Evolutionary conservation across 495 filamentous ascomycete genomes (phyloP).

Genomic region (Trichoderma orchidacearum): DNA sequence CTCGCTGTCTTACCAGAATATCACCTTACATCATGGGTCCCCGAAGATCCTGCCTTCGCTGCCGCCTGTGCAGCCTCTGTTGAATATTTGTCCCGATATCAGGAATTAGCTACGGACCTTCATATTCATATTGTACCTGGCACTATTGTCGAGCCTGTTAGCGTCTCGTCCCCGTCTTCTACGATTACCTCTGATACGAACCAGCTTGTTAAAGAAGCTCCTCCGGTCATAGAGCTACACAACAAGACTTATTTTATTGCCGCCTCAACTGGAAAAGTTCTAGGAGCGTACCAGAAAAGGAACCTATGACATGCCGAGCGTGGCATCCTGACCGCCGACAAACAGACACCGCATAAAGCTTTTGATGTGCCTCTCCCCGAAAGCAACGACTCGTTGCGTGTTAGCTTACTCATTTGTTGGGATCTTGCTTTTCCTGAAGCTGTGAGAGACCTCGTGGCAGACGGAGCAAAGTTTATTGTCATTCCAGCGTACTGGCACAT

Average conservation of each 20-base stretch:
- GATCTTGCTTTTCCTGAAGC: constrained; percentile 84
- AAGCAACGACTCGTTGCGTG: constrained; percentile 28
- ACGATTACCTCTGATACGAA: not conserved
- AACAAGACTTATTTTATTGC: constrained; percentile 80
- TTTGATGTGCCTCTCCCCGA: constrained; percentile 57
- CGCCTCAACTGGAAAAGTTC: constrained; percentile 44
- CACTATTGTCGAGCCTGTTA: constrained; percentile 57
- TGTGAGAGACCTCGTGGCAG: constrained; percentile 60
- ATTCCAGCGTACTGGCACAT: constrained; percentile 71
- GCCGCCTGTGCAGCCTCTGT: constrained; percentile 40
- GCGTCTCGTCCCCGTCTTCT: not conserved
- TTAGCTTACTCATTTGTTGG: constrained; percentile 84
- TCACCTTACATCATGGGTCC: constrained; percentile 70
- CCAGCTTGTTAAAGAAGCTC: constrained; percentile 7
- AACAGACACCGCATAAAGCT: constrained; percentile 44
- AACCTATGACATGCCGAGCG: constrained; percentile 66
- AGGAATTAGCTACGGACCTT: constrained; percentile 53
- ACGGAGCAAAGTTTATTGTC: constrained; percentile 67
- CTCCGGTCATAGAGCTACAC: constrained; percentile 20
- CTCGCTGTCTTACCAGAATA: constrained; percentile 82
- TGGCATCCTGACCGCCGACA: constrained; percentile 25
- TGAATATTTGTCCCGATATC: constrained; percentile 51
- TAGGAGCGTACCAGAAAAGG: constrained; percentile 69
- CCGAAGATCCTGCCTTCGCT: constrained; percentile 50
- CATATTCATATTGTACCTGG: constrained; percentile 76